Conservation (phyloP, 129 eudicot genomes). For the Artemisia tridentata region DNA sequence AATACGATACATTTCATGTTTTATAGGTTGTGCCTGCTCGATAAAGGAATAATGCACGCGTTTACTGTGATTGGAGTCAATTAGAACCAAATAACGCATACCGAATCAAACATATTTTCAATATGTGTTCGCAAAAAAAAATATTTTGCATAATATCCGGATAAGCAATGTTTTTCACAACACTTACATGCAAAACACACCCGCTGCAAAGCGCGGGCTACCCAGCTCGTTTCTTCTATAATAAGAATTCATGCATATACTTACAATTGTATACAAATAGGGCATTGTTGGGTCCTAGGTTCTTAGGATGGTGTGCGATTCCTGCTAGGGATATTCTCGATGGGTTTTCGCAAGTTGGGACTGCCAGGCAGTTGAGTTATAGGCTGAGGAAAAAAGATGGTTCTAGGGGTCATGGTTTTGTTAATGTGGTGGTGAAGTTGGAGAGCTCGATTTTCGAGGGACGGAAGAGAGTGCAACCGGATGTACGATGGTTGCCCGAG, state of each 20-base stretch:
- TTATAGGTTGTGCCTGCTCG: no score
- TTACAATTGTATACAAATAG: constrained; percentile 45
- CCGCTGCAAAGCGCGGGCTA: no score
- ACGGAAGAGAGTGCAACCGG: neutral
- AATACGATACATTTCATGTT: no score
- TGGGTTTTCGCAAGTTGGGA: constrained; percentile 40
- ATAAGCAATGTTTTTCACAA: no score
- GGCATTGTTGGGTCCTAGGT: constrained; percentile 33
- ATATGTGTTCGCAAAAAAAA: no score
- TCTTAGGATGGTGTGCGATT: constrained; percentile 58
- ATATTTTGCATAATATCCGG: no score
- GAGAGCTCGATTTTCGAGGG: constrained; percentile 21
- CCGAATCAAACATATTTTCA: no score
- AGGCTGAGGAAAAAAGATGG: constrained; percentile 57
- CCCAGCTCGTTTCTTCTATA: constrained; percentile 29
- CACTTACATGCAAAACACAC: no score
- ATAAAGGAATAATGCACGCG: no score
- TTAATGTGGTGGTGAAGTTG: constrained; percentile 47
- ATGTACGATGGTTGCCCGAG: constrained; percentile 18
- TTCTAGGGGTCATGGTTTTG: constrained; percentile 54
- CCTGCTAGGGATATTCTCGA: constrained; percentile 47
- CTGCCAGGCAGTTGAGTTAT: constrained; percentile 48
- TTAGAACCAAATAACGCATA: no score
- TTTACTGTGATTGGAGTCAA: no score
- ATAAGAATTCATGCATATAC: constrained; percentile 34